Evolutionary conservation across 2,329 filamentous ascomycete species (phyloP).

Genomic region (Pyrenochaeta sp.): DNA sequence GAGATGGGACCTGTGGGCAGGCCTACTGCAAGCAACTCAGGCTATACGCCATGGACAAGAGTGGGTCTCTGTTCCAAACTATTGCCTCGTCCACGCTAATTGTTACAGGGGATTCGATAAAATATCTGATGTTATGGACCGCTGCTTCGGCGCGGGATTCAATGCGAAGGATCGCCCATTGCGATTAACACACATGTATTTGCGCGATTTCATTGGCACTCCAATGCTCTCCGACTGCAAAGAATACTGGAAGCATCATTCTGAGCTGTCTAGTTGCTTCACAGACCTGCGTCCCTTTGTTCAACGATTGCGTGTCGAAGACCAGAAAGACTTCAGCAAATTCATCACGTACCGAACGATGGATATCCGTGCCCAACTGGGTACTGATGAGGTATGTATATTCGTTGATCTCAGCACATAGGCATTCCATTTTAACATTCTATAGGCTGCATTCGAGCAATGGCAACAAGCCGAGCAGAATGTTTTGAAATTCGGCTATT

Average conservation of each 20-base stretch:
- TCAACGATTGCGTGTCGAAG: constrained; percentile 16
- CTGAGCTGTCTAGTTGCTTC: constrained; percentile 34
- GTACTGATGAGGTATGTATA: not conserved
- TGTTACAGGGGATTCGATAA: constrained; percentile 10
- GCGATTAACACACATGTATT: constrained; percentile 21
- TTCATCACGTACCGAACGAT: constrained; percentile 17
- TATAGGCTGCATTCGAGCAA: not conserved
- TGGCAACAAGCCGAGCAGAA: constrained; percentile 33
- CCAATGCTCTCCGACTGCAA: constrained; percentile 27
- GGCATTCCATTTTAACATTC: no score
- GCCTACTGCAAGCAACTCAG: constrained; percentile 15
- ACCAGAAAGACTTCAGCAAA: constrained; percentile 23
- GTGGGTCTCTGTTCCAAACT: constrained; percentile 11
- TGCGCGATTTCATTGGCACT: constrained; percentile 15
- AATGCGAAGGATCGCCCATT: constrained; percentile 24
- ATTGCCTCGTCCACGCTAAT: constrained; percentile 2
- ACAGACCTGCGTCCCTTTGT: constrained; percentile 38
- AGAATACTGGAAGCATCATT: constrained; percentile 32
- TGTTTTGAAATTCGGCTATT: constrained; percentile 37
- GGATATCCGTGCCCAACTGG: not conserved
- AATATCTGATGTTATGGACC: constrained; percentile 14
- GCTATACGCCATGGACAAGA: constrained; percentile 11
- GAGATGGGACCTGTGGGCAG: constrained; percentile 27
- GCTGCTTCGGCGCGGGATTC: constrained; percentile 19
- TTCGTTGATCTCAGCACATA: not conserved